Evolutionary conservation across 805 yeast genomes (phyloP).

Genomic region (Debaryomyces prosopidis): DNA sequence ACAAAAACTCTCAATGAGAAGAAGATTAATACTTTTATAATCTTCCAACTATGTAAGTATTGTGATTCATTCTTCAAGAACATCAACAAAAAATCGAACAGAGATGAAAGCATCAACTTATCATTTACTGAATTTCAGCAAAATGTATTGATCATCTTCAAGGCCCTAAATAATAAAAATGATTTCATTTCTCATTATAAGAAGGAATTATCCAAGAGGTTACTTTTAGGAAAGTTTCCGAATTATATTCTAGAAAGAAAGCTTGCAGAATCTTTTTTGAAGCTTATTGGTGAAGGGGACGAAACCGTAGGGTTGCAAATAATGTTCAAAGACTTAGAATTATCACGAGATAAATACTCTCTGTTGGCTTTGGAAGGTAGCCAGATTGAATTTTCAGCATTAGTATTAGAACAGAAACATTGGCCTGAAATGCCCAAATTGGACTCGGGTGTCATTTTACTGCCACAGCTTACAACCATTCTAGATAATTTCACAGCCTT

Average conservation of each 20-base stretch:
- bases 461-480: conserved; percentile 16
- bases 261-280: conserved; percentile 22
- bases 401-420: conserved; percentile 32
- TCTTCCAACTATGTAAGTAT: conserved; percentile 28
- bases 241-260: conserved; percentile 19
- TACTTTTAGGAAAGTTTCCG: conserved; percentile 25
- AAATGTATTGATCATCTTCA: conserved; percentile 28
- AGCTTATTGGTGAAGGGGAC: conserved; percentile 32
- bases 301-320: conserved; percentile 25
- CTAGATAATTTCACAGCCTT: conserved; percentile 21
- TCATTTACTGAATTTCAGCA: conserved; percentile 16
- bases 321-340: conserved; percentile 36
- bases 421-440: conserved; percentile 43
- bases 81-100: conserved; percentile 8
- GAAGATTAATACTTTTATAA: conserved; percentile 14
- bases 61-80: conserved; percentile 31
- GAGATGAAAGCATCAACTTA: conserved; percentile 2
- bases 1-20: conserved; percentile 15
- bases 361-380: background rate
- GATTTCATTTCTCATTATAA: conserved; percentile 32
- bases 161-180: conserved; percentile 31
- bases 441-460: conserved; percentile 22
- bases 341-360: conserved; percentile 18
- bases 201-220: conserved; percentile 37
- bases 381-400: conserved; percentile 26